Evolutionary conservation across 2,329 filamentous ascomycete species (phyloP).

Genomic region (Huntiella bhutanensis): DNA sequence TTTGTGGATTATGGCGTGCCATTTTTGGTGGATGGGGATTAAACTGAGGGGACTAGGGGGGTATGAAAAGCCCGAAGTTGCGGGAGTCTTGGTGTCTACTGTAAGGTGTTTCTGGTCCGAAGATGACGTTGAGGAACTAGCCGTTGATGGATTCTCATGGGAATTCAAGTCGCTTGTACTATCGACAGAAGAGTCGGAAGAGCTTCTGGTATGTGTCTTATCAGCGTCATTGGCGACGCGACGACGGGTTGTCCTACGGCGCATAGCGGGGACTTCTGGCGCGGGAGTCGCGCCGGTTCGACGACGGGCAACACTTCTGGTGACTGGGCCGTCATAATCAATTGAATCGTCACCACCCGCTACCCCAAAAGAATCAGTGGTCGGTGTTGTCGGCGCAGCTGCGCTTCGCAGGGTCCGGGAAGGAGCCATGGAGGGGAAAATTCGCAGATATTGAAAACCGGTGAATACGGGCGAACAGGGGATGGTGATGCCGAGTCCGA

Average conservation of each 20-base stretch:
- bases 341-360: background rate
- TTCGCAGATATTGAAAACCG: no score
- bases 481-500: no score
- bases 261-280: background rate
- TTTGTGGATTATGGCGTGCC: slow-evolving; percentile 80
- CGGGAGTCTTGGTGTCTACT: no score
- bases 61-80: slow-evolving; percentile 18
- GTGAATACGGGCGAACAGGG: no score
- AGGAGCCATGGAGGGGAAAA: no score
- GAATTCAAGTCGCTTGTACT: slow-evolving; percentile 41
- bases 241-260: background rate
- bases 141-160: no score
- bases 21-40: slow-evolving; percentile 87
- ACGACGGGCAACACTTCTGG: slow-evolving; percentile 48
- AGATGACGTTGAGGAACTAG: no score
- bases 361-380: slow-evolving; percentile 3
- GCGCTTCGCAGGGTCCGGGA: no score
- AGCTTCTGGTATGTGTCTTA: background rate
- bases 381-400: slow-evolving; percentile 3
- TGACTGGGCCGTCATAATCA: slow-evolving; percentile 50
- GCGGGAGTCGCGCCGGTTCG: slow-evolving; percentile 15
- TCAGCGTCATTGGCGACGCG: background rate
- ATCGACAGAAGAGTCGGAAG: slow-evolving; percentile 6
- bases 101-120: no score
- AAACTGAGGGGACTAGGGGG: slow-evolving; percentile 84